A percentile compares a stretch with the other conserved stretches of the same genome.
These are phyloP conservation scores for Neophaeococcomyces aloes DNA, from an alignment of 2,329 filamentous ascomycete genomes.

Conservation along the genomic window DNA sequence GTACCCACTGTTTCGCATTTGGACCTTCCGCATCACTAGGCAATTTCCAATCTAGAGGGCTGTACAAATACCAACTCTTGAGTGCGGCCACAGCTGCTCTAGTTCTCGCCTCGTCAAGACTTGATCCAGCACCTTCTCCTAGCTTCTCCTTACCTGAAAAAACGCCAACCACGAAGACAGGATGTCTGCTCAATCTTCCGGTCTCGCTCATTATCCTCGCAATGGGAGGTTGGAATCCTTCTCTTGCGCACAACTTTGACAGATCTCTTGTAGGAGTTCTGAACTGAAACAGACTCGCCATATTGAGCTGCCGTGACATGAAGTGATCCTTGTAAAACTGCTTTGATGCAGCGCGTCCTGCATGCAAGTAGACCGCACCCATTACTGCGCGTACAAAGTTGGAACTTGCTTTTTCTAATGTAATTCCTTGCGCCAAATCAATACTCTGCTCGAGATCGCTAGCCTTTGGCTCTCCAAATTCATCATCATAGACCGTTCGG, in stretches of 20 bases:
- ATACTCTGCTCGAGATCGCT: slow-evolving; percentile 7
- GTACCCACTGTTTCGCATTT: slow-evolving; percentile 53
- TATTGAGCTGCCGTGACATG: slow-evolving; percentile 64
- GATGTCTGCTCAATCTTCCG: slow-evolving; percentile 69
- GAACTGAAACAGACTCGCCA: slow-evolving; percentile 74
- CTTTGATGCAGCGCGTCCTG: slow-evolving; percentile 66
- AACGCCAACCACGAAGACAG: slow-evolving; percentile 88
- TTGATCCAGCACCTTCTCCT: slow-evolving; percentile 75
- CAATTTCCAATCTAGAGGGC: slow-evolving; percentile 56
- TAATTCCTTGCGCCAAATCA: slow-evolving; percentile 26
- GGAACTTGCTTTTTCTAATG: slow-evolving; percentile 52
- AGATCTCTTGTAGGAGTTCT: slow-evolving; percentile 74
- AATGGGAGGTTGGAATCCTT: slow-evolving; percentile 78
- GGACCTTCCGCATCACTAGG: slow-evolving; percentile 60
- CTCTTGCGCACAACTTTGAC: slow-evolving; percentile 68
- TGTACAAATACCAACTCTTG: slow-evolving; percentile 95
- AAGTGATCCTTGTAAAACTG: slow-evolving; percentile 77
- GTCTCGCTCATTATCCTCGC: slow-evolving; percentile 86
- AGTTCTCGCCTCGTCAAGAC: slow-evolving; percentile 63
- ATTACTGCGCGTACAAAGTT: slow-evolving; percentile 74
- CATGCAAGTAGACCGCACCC: slow-evolving; percentile 76
- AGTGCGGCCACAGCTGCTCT: slow-evolving; percentile 75
- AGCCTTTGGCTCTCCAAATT: slow-evolving; percentile 60
- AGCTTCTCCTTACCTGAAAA: slow-evolving; percentile 86
- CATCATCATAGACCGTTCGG: slow-evolving; percentile 69